A percentile compares a stretch with the other conserved stretches of the same genome.
Evolutionary conservation across 2,329 filamentous ascomycete genomes (phyloP).

Genomic region (Colletotrichum sp.): DNA sequence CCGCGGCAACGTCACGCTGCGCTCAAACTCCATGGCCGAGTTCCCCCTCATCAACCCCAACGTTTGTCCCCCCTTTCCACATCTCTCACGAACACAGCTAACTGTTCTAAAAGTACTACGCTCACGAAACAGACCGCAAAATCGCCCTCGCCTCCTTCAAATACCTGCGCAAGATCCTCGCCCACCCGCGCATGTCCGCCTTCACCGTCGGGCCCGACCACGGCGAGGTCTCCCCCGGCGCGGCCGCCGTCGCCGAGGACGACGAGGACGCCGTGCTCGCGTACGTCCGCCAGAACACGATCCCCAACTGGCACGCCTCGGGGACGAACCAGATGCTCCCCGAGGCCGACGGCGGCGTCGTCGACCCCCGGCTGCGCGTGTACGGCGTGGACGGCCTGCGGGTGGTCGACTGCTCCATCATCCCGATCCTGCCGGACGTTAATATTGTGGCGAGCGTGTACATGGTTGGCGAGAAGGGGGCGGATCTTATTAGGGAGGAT

Average conservation of each 20-base stretch:
- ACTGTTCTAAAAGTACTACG: conserved; percentile 31
- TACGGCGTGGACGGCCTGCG: conserved; percentile 61
- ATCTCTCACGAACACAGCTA: too few relatives aligned
- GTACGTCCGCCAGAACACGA: conserved; percentile 31
- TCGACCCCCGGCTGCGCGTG: conserved; percentile 42
- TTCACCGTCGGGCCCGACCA: conserved; percentile 28
- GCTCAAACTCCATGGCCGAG: conserved; percentile 25
- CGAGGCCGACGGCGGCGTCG: conserved; percentile 22
- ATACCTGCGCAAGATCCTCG: conserved; percentile 33
- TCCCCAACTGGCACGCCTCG: conserved; percentile 45
- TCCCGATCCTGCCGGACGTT: conserved; percentile 46
- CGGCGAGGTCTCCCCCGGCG: conserved; percentile 28
- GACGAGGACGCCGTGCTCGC: conserved; percentile 30
- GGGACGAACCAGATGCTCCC: conserved; percentile 59
- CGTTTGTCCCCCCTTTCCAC: too few relatives aligned
- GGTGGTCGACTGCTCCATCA: conserved; percentile 51
- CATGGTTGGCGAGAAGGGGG: conserved; percentile 36
- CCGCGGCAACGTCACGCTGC: conserved; percentile 25
- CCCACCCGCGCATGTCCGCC: conserved; percentile 26
- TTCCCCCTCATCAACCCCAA: conserved; percentile 27
- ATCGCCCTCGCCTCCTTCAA: conserved; percentile 36
- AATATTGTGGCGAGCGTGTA: conserved; percentile 29
- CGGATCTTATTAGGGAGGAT: conserved; percentile 33
- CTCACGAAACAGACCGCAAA: conserved; percentile 30
- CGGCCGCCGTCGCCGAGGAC: conserved; percentile 21